Evolutionary conservation across 2,329 filamentous ascomycete species (phyloP).

Genomic region (Colletotrichum sublineola): DNA sequence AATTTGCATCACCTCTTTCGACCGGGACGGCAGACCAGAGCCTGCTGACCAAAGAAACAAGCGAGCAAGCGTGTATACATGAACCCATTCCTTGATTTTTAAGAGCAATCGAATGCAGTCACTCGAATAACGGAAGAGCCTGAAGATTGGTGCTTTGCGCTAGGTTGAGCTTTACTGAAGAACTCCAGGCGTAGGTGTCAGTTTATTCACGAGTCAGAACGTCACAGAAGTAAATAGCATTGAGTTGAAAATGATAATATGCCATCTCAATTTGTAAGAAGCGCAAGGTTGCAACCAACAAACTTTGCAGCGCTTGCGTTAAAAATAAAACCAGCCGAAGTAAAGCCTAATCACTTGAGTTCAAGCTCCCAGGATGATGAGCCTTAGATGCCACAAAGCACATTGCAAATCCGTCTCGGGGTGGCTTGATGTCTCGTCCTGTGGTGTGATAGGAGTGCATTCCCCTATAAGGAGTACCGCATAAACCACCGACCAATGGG

Average conservation of each 20-base stretch:
- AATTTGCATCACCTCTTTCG: not conserved
- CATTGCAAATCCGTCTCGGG: slow-evolving; percentile 6
- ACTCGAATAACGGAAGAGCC: not conserved
- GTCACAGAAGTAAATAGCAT: not conserved
- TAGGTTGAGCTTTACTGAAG: not conserved
- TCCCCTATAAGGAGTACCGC: slow-evolving; percentile 15
- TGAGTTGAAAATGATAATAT: not conserved
- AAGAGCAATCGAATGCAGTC: not conserved
- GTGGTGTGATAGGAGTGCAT: slow-evolving; percentile 25
- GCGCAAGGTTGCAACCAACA: not conserved
- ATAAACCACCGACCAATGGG: slow-evolving; percentile 3
- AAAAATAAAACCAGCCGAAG: not conserved
- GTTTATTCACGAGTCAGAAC: not conserved
- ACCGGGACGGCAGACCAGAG: not conserved
- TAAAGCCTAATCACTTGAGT: not conserved
- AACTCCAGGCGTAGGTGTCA: not conserved
- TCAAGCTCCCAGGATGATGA: not conserved
- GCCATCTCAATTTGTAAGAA: not conserved
- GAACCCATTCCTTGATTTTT: not conserved
- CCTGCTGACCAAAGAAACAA: not conserved
- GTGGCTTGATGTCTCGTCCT: slow-evolving; percentile 17
- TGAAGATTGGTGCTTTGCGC: not conserved
- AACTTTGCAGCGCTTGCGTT: slow-evolving; percentile 1
- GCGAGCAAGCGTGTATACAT: not conserved
- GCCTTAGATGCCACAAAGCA: slow-evolving; percentile 15